phyloP scores from a whole-genome alignment of 495 filamentous ascomycete genomes.

The Clohesyomyces aquaticus region DNA sequence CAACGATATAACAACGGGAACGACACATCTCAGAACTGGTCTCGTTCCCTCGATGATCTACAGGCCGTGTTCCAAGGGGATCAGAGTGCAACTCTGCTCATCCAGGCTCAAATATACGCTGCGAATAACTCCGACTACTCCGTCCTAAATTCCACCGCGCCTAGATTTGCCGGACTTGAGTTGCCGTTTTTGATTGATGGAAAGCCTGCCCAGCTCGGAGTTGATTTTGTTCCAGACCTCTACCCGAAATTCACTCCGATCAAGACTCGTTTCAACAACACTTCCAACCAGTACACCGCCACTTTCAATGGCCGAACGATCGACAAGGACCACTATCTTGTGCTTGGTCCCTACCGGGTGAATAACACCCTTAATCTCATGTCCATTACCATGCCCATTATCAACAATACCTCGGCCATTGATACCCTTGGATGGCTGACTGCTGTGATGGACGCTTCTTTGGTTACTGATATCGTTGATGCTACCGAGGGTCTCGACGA shows the following conservation, averaged over 20 bases:
- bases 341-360: conserved; percentile 69
- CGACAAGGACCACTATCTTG: conserved; percentile 55
- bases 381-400: conserved; percentile 77
- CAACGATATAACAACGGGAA: conserved; percentile 61
- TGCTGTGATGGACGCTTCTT: conserved; percentile 64
- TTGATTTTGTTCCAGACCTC: conserved; percentile 69
- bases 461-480: conserved; percentile 60
- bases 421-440: conserved; percentile 78
- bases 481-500: conserved; percentile 69
- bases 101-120: conserved; percentile 71
- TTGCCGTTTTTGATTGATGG: conserved; percentile 67
- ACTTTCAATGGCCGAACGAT: conserved; percentile 57
- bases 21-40: conserved; percentile 62
- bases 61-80: conserved; percentile 59
- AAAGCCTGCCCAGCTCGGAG: conserved; percentile 59
- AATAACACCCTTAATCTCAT: conserved; percentile 74
- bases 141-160: conserved; percentile 64
- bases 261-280: conserved; percentile 44
- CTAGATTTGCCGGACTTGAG: conserved; percentile 31
- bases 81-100: conserved; percentile 56
- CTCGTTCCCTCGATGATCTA: conserved; percentile 59
- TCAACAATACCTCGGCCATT: conserved; percentile 60
- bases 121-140: conserved; percentile 62
- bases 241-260: conserved; percentile 76
- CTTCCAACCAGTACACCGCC: conserved; percentile 47